Percentiles rank a stretch among this genome's conserved stretches.
Conservation (phyloP, 805 yeast species). For the Candida insectalens region DNA sequence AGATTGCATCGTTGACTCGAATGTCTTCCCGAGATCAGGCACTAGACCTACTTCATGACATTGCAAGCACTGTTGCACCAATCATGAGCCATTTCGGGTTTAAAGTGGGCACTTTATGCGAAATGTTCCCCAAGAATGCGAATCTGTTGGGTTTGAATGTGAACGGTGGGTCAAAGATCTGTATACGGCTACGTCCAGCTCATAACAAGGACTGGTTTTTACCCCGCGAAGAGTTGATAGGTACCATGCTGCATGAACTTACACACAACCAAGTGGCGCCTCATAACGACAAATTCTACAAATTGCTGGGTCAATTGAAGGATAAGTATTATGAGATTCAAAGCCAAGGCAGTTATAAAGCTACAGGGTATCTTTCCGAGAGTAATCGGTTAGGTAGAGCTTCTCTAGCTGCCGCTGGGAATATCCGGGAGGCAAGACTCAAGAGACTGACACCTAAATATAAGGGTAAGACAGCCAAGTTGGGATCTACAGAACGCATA, state of each 20-base stretch:
- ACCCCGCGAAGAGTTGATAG: slow-evolving; percentile 58
- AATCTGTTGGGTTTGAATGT: slow-evolving; percentile 73
- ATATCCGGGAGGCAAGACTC: slow-evolving; percentile 28
- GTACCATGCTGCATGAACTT: slow-evolving; percentile 83
- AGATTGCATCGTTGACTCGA: slow-evolving; percentile 37
- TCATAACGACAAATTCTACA: slow-evolving; percentile 67
- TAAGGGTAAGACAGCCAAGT: slow-evolving; percentile 29
- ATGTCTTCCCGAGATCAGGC: slow-evolving; percentile 39
- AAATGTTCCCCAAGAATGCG: slow-evolving; percentile 68
- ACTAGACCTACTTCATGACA: slow-evolving; percentile 49
- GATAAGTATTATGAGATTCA: slow-evolving; percentile 37
- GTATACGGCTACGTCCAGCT: slow-evolving; percentile 59
- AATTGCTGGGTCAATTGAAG: slow-evolving; percentile 50
- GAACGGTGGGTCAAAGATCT: slow-evolving; percentile 63
- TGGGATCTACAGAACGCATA: slow-evolving; percentile 14
- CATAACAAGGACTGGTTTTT: slow-evolving; percentile 42
- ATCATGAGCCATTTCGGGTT: slow-evolving; percentile 60
- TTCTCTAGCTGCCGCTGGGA: slow-evolving; percentile 2
- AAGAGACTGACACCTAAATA: slow-evolving; percentile 31
- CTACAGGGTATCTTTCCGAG: slow-evolving; percentile 40
- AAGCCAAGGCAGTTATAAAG: slow-evolving; percentile 30
- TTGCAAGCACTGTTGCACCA: slow-evolving; percentile 68
- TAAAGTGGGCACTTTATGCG: slow-evolving; percentile 60
- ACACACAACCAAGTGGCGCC: slow-evolving; percentile 76
- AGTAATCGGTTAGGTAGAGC: slow-evolving; percentile 35